A percentile compares a stretch with the other conserved stretches of the same genome.
These are phyloP conservation scores for Angophora floribunda DNA, from an alignment of 345 rosid species.

Conservation along the genomic window DNA sequence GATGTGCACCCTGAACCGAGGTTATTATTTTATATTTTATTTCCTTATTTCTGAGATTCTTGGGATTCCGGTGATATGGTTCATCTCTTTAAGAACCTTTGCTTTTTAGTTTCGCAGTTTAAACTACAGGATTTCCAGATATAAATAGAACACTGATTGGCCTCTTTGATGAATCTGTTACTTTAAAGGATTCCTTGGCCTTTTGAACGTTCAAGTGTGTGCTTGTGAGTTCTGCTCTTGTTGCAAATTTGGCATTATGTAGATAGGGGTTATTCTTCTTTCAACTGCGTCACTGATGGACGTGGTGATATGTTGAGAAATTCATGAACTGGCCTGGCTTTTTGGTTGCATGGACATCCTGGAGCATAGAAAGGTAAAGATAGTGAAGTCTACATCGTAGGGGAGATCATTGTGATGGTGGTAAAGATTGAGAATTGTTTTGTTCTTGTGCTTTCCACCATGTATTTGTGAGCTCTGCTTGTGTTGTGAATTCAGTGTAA, in stretches of 20 bases:
- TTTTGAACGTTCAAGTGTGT: neutral
- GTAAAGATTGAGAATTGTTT: neutral
- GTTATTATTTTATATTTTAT: neutral
- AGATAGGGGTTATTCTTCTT: neutral
- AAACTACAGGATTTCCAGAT: neutral
- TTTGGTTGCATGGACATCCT: neutral
- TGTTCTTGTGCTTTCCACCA: neutral
- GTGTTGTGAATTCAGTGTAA: neutral
- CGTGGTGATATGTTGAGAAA: neutral
- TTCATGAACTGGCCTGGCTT: neutral
- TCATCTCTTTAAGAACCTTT: neutral
- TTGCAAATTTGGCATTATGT: neutral
- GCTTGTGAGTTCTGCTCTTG: neutral
- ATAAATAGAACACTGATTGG: neutral
- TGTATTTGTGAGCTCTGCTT: neutral
- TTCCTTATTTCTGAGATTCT: neutral
- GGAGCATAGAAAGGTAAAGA: neutral
- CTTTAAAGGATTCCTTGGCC: neutral
- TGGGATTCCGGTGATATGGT: neutral
- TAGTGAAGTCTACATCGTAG: neutral
- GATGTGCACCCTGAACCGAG: neutral
- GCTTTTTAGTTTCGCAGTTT: neutral
- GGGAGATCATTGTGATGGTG: neutral
- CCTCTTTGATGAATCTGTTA: neutral
- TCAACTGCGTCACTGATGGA: neutral